phyloP scores from a whole-genome alignment of 345 rosid genomes.

The Syzygium jambos region DNA sequence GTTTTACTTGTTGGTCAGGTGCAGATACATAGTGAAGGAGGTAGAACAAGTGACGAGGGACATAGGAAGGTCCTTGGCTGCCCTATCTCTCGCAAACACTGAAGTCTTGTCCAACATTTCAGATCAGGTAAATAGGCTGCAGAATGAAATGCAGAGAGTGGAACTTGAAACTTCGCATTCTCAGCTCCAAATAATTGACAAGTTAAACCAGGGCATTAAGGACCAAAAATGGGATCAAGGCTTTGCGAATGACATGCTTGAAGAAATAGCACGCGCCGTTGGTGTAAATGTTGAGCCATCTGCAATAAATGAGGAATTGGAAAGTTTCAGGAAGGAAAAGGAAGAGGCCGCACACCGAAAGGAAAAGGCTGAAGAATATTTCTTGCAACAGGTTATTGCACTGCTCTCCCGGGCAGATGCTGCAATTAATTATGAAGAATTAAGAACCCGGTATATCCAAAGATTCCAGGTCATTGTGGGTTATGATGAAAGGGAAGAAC shows the following conservation, averaged over 20 bases:
- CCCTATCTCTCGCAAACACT: conserved; percentile 41
- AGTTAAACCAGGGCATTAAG: conserved; percentile 43
- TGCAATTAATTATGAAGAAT: conserved; percentile 47
- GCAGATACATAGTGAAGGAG: conserved; percentile 51
- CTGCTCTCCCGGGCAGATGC: conserved; percentile 71
- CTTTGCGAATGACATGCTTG: conserved; percentile 58
- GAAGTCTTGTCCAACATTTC: conserved; percentile 49
- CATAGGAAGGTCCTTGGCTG: conserved; percentile 53
- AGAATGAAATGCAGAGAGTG: conserved; percentile 62
- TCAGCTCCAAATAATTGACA: conserved; percentile 48
- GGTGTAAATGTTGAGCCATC: conserved; percentile 67
- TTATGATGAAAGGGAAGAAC: conserved; percentile 34
- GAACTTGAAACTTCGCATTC: conserved; percentile 46
- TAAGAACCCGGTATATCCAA: conserved; percentile 37
- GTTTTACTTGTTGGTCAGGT: conserved; percentile 51
- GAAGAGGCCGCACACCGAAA: conserved; percentile 56
- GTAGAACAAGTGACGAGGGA: conserved; percentile 57
- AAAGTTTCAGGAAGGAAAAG: conserved; percentile 49
- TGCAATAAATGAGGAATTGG: conserved; percentile 54
- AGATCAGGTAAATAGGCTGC: conserved; percentile 50
- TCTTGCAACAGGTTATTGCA: conserved; percentile 66
- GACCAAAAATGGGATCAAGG: conserved; percentile 56
- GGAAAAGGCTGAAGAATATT: conserved; percentile 54
- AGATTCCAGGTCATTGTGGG: conserved; percentile 40
- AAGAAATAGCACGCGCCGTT: conserved; percentile 57